Evolutionary conservation across 2,329 filamentous ascomycete genomes (phyloP), one percentile per base, ranked within the genome.

Genomic region (Phoma sp.): DNA sequence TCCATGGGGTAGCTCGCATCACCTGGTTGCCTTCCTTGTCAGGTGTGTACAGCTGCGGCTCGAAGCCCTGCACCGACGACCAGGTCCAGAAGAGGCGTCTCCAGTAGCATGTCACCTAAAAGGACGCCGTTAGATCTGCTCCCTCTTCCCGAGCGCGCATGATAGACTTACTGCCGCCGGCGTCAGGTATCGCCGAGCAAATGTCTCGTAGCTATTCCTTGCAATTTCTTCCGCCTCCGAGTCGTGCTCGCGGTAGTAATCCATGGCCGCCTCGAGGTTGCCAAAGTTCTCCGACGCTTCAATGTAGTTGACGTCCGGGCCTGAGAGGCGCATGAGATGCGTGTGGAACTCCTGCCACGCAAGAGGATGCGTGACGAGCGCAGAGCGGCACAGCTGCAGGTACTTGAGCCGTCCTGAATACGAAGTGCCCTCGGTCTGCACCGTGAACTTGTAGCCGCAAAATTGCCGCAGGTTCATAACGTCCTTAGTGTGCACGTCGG

Each of bases 401-500:
- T 84, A 84, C 61, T 83, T 83, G 8, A 82, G 76, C 2, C 81
- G 77, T 2, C 81, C 82, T 3, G 82, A 84, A 69, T 82, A 84
- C 7, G 79, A 82, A 35, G 78, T 78, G 0, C 82, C 82, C 67
- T 84, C 82, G 1, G 81, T 81, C 51, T 84, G 81, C 2, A 79
- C 78, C 1, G 84, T 75, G 62, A 80, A 85, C 70, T 81, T 81
- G 63, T 84, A 85, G 0, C 70, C 68, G 51, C 70, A 73, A 43
- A 73, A 73, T 49, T 73, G 63, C 19, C 68, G 46, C 36, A 73
- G 43, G 33, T 72, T 73, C 68, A 73, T 72, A 3, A 73, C 69
- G 44, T 73, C 70, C 53, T 69, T 72, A 5, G 67, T 70, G 44
- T 73, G 62, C 24, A 52, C 51, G 39, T 73, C 70, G 6, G 52